phyloP scores from a whole-genome alignment of 768 basidiomycete species.

The Dictyophora rubrovolvata region DNA sequence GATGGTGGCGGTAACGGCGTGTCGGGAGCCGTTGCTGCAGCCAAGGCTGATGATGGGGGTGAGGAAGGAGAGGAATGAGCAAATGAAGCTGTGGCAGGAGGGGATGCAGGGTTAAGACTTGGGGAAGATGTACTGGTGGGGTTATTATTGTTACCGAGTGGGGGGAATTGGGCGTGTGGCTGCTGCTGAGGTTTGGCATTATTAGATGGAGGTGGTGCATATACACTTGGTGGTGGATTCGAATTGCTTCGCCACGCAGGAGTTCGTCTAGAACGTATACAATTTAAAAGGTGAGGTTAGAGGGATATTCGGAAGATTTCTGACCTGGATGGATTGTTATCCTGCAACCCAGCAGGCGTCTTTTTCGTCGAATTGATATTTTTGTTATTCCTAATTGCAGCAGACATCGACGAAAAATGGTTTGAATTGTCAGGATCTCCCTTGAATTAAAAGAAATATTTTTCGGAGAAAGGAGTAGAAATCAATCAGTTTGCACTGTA shows the following conservation, averaged over 20 bases:
- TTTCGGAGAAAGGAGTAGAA: neutral
- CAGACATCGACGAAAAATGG: slow-evolving; percentile 3
- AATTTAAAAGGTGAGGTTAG: slow-evolving; percentile 10
- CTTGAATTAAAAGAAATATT: neutral
- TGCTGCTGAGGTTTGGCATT: slow-evolving; percentile 27
- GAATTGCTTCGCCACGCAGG: slow-evolving; percentile 54
- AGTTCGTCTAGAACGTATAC: slow-evolving; percentile 22
- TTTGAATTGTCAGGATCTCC: neutral
- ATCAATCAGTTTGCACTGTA: neutral
- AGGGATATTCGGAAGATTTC: slow-evolving; percentile 10
- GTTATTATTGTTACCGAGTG: slow-evolving; percentile 16
- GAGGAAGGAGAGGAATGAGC: slow-evolving; percentile 35
- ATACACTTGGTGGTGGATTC: slow-evolving; percentile 63
- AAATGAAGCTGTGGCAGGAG: slow-evolving; percentile 22
- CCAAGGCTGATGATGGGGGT: slow-evolving; percentile 14
- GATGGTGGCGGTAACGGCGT: slow-evolving; percentile 20
- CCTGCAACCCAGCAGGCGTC: neutral
- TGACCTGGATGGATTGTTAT: slow-evolving; percentile 5
- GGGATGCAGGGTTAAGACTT: slow-evolving; percentile 20
- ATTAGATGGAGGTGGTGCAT: slow-evolving; percentile 16
- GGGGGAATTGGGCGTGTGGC: slow-evolving; percentile 35
- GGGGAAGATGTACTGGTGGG: slow-evolving; percentile 34
- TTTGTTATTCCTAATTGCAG: slow-evolving; percentile 4
- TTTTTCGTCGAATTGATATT: neutral
- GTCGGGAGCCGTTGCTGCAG: slow-evolving; percentile 22